Conservation (phyloP, 2,329 filamentous ascomycete species). For the Lachnellula subtilissima region DNA sequence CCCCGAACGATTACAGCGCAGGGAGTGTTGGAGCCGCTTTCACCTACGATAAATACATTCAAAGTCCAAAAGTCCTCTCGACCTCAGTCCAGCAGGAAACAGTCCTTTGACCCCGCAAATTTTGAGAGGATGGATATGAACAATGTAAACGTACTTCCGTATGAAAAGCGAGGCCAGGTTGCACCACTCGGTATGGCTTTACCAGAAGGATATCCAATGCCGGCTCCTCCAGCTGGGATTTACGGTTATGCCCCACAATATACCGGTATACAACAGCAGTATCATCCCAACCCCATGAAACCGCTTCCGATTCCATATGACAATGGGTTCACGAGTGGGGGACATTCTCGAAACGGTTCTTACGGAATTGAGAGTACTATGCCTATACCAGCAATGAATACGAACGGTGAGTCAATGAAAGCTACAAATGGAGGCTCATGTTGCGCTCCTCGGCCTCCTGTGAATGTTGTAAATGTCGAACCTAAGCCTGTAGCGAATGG, state of each 20-base stretch:
- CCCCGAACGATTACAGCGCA: neutral
- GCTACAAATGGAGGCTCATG: slow-evolving; percentile 14
- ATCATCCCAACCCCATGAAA: slow-evolving; percentile 19
- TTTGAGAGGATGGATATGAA: slow-evolving; percentile 51
- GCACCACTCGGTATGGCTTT: slow-evolving; percentile 17
- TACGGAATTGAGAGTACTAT: slow-evolving; percentile 24
- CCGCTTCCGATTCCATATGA: slow-evolving; percentile 12
- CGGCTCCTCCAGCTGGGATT: slow-evolving; percentile 10
- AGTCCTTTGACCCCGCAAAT: slow-evolving; percentile 45
- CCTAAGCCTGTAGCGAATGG: slow-evolving; percentile 1
- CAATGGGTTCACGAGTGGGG: slow-evolving; percentile 21
- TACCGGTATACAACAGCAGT: slow-evolving; percentile 20
- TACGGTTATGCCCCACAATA: slow-evolving; percentile 25
- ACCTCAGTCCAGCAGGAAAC: slow-evolving; percentile 34
- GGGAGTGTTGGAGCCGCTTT: slow-evolving; percentile 38
- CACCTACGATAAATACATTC: slow-evolving; percentile 27
- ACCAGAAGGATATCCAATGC: slow-evolving; percentile 21
- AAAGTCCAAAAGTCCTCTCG: slow-evolving; percentile 26
- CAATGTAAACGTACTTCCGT: slow-evolving; percentile 45
- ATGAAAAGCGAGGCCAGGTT: slow-evolving; percentile 27
- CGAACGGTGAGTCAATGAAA: slow-evolving; percentile 10
- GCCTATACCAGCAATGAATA: slow-evolving; percentile 15
- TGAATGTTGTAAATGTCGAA: neutral
- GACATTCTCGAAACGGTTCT: slow-evolving; percentile 7
- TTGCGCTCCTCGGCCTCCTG: slow-evolving; percentile 6